Percentiles rank a stretch among this genome's conserved stretches.
These are phyloP conservation scores for Thermomyces lanuginosus DNA, from an alignment of 2,329 filamentous ascomycete species.

Conservation along the genomic window DNA sequence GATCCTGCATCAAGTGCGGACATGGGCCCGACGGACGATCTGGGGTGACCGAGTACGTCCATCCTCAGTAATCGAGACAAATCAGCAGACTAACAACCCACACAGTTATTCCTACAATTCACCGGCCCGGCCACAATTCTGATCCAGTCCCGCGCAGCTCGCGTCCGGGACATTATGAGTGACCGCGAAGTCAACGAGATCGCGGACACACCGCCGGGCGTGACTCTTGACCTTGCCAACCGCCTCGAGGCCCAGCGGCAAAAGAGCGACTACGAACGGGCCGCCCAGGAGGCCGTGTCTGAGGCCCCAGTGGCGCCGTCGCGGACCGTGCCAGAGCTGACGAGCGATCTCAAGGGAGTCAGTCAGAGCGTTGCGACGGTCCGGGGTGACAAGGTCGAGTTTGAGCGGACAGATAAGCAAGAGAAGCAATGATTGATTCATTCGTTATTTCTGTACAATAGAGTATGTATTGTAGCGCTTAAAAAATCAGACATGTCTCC, in stretches of 20 bases:
- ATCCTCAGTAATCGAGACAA: background rate
- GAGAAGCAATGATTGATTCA: no score
- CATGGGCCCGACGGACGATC: slow-evolving; percentile 62
- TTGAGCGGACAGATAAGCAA: slow-evolving; percentile 28
- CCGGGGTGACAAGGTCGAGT: slow-evolving; percentile 48
- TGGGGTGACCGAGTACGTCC: slow-evolving; percentile 66
- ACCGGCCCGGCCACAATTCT: slow-evolving; percentile 72
- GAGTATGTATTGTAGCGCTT: no score
- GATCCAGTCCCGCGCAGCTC: slow-evolving; percentile 70
- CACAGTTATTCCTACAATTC: slow-evolving; percentile 68
- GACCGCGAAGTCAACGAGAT: slow-evolving; percentile 75
- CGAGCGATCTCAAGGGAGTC: slow-evolving; percentile 15
- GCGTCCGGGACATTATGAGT: slow-evolving; percentile 62
- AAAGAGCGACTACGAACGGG: slow-evolving; percentile 9
- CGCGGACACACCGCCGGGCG: slow-evolving; percentile 62
- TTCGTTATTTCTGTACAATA: no score
- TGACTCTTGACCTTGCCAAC: slow-evolving; percentile 43
- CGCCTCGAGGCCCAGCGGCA: slow-evolving; percentile 5
- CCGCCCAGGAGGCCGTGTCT: slow-evolving; percentile 11
- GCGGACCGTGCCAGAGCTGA: slow-evolving; percentile 12
- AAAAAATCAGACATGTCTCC: no score
- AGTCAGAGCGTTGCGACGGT: slow-evolving; percentile 36
- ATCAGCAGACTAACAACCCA: slow-evolving; percentile 3
- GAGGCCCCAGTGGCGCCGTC: slow-evolving; percentile 12
- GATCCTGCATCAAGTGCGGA: slow-evolving; percentile 53